phyloP scores from a whole-genome alignment of 2,329 filamentous ascomycete genomes.

The Pseudogymnoascus sp. region DNA sequence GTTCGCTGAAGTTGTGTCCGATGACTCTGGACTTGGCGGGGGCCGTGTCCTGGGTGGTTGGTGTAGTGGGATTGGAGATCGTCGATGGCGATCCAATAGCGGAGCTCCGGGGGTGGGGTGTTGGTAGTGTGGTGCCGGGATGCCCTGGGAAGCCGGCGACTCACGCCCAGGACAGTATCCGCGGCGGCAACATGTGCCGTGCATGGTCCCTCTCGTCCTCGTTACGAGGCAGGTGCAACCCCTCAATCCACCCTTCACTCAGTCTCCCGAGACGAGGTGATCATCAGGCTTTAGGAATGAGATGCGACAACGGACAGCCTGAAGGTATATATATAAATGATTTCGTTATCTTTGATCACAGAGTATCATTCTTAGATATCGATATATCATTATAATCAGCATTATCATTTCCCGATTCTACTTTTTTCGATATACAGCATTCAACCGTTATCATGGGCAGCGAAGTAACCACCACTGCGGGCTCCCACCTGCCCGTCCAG shows the following conservation, averaged over 20 bases:
- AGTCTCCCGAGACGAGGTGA: neutral
- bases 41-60: neutral
- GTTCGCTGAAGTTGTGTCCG: neutral
- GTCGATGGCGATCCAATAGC: neutral
- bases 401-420: neutral
- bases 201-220: neutral
- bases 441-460: neutral
- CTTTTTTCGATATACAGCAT: neutral
- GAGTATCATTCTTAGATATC: neutral
- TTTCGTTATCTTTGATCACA: neutral
- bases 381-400: neutral
- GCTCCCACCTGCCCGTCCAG: slow-evolving; percentile 11
- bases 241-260: too few relatives aligned
- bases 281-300: neutral
- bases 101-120: neutral
- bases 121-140: neutral
- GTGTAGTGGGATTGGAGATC: neutral
- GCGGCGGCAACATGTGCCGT: neutral
- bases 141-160: neutral
- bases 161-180: neutral
- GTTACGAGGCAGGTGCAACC: neutral
- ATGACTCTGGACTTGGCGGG: neutral
- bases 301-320: neutral
- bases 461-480: neutral
- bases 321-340: neutral